Percentiles rank a stretch among this genome's conserved stretches.
These are phyloP conservation scores for Aspergillus texensis DNA, from an alignment of 2,329 filamentous ascomycete genomes.

Conservation along the genomic window DNA sequence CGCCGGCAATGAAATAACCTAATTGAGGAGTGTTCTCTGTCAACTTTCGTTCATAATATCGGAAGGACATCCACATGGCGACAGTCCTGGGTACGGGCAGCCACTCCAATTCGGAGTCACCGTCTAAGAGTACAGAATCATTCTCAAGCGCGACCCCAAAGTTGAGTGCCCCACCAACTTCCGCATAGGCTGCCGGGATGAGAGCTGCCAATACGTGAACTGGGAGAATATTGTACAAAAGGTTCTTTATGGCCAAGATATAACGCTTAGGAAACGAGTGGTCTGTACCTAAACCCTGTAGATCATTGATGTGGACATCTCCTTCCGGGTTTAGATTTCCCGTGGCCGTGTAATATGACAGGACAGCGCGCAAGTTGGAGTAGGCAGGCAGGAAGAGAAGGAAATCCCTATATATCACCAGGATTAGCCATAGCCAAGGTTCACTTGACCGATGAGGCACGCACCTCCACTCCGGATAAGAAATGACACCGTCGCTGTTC, in stretches of 20 bases:
- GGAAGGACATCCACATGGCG: constrained; percentile 48
- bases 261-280: constrained; percentile 44
- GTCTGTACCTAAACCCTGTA: constrained; percentile 87
- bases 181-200: constrained; percentile 37
- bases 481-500: constrained; percentile 84
- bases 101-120: constrained; percentile 45
- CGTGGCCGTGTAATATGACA: constrained; percentile 89
- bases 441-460: constrained; percentile 36
- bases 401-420: constrained; percentile 69
- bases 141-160: constrained; percentile 30
- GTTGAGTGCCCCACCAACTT: constrained; percentile 30
- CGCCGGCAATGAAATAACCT: constrained; percentile 98
- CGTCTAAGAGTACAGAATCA: constrained; percentile 35
- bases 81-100: constrained; percentile 44
- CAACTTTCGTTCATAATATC: constrained; percentile 50
- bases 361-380: constrained; percentile 73
- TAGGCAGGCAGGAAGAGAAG: constrained; percentile 80
- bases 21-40: constrained; percentile 50
- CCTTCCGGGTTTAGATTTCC: constrained; percentile 90
- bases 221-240: constrained; percentile 41
- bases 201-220: constrained; percentile 35
- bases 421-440: constrained; percentile 13
- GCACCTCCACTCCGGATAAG: constrained; percentile 96
- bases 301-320: constrained; percentile 89
- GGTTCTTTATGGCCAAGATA: constrained; percentile 34